A percentile compares a stretch with the other conserved stretches of the same genome.
These are phyloP conservation scores for Dianthus caryophyllus DNA, from an alignment of 148 eudicot genomes.

Conservation along the genomic window DNA sequence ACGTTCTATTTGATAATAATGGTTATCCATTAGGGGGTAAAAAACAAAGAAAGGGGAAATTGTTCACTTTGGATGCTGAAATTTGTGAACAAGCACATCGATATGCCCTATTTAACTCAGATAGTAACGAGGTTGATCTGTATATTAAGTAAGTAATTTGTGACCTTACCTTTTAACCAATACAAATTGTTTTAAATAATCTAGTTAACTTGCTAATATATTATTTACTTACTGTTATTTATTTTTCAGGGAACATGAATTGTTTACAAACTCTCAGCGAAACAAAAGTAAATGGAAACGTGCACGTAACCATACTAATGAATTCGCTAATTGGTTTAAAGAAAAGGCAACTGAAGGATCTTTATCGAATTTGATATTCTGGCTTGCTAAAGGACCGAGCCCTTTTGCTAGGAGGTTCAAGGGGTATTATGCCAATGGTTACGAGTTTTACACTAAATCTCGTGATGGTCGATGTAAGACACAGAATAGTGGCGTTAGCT, in stretches of 20 bases:
- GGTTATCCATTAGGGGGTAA: constrained; percentile 19
- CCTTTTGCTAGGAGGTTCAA: background rate
- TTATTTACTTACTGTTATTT: no score
- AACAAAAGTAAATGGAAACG: background rate
- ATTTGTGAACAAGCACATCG: constrained; percentile 10
- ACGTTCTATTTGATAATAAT: background rate
- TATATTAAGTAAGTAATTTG: no score
- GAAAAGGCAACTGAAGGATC: background rate
- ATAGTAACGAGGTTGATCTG: no score
- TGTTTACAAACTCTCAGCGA: no score
- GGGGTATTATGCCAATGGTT: constrained; percentile 24
- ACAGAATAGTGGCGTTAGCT: constrained; percentile 22
- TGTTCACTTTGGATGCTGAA: constrained; percentile 5
- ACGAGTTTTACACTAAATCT: constrained; percentile 15
- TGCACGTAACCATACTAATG: constrained; percentile 10
- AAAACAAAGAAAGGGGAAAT: background rate
- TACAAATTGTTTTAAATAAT: no score
- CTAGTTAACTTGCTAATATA: no score
- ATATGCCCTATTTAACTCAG: no score
- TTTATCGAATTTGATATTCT: background rate
- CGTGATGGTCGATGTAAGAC: constrained; percentile 15
- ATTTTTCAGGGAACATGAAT: no score
- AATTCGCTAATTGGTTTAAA: no score
- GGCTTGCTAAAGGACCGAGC: constrained; percentile 19
- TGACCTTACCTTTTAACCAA: no score